Percentiles rank a stretch among this genome's conserved stretches.
Conservation (phyloP, 1,139 yeast species). For the Pichia sp. region DNA sequence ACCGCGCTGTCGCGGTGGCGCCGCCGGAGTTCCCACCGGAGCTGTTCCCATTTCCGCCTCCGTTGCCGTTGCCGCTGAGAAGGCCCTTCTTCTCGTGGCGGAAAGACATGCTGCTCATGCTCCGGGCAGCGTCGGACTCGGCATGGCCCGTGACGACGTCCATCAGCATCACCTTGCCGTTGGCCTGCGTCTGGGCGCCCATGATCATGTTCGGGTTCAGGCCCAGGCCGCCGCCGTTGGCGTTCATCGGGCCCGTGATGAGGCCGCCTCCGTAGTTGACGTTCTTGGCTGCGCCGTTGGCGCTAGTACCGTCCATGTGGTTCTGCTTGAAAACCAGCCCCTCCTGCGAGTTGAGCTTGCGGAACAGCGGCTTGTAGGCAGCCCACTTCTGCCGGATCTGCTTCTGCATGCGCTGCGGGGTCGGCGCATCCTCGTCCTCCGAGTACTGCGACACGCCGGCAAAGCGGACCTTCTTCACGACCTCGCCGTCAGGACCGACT, state of each 20-base stretch:
- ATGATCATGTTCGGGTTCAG: not conserved
- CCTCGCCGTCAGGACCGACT: conserved; percentile 18
- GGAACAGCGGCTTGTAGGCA: conserved; percentile 28
- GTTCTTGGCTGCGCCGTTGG: conserved; percentile 11
- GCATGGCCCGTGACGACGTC: conserved; percentile 1
- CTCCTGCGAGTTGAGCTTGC: conserved; percentile 46
- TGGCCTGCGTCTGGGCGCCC: not conserved
- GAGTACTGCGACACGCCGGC: conserved; percentile 49
- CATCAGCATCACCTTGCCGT: conserved; percentile 7
- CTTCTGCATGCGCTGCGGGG: conserved; percentile 41
- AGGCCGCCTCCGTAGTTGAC: conserved; percentile 14
- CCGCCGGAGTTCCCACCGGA: not conserved
- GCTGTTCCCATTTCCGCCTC: not conserved
- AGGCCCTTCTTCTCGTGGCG: not conserved
- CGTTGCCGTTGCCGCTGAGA: not conserved
- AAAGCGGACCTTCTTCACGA: conserved; percentile 45
- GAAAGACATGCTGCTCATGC: conserved; percentile 2
- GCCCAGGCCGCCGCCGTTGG: not conserved
- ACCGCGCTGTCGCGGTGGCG: conserved; percentile 9
- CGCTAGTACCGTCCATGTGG: conserved; percentile 16
- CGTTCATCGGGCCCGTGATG: conserved; percentile 1
- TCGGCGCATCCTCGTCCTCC: conserved; percentile 54
- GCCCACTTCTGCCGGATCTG: conserved; percentile 40
- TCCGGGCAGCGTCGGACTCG: conserved; percentile 1
- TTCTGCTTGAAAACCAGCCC: conserved; percentile 45